A percentile compares a stretch with the other conserved stretches of the same genome.
phyloP scores from a whole-genome alignment of 2,329 filamentous ascomycete species.

The Aureobasidium leucospermi region DNA sequence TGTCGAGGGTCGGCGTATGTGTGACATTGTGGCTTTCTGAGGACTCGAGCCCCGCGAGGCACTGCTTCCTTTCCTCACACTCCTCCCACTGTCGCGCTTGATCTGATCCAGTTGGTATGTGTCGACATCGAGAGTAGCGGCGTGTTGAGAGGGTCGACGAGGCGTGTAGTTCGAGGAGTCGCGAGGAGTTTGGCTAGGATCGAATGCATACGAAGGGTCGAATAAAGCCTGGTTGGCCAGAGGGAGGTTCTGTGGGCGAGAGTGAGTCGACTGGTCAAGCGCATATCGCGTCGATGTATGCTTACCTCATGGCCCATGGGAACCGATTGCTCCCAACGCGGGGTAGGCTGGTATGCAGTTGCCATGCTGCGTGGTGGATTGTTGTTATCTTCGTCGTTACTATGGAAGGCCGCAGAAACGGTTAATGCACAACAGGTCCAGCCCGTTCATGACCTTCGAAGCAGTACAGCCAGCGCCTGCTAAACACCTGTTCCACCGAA shows the following conservation, averaged over 20 bases:
- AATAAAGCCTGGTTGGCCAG: background rate
- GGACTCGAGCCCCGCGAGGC: background rate
- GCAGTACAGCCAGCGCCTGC: slow-evolving; percentile 1
- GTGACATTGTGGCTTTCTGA: background rate
- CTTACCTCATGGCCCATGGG: slow-evolving; percentile 7
- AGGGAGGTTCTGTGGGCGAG: background rate
- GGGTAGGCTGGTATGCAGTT: slow-evolving; percentile 10
- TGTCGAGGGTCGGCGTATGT: slow-evolving; percentile 1
- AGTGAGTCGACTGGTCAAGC: background rate
- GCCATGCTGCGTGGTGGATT: slow-evolving; percentile 1
- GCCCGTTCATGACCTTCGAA: slow-evolving; percentile 8
- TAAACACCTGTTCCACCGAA: background rate
- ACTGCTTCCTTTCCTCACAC: slow-evolving; percentile 3
- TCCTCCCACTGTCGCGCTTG: slow-evolving; percentile 4
- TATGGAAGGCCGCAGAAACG: background rate
- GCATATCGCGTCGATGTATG: background rate
- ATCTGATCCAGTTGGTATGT: slow-evolving; percentile 6
- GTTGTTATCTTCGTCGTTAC: background rate
- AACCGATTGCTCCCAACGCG: slow-evolving; percentile 13
- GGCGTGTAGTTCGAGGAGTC: background rate
- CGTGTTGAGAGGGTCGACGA: slow-evolving; percentile 2
- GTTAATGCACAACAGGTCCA: slow-evolving; percentile 11
- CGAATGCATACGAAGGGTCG: slow-evolving; percentile 2
- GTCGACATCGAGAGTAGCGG: slow-evolving; percentile 8
- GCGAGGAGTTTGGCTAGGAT: background rate